Evolutionary conservation across 2,329 filamentous ascomycete species (phyloP), one percentile per base, ranked within the genome.

Genomic region (Pyricularia grisea): DNA sequence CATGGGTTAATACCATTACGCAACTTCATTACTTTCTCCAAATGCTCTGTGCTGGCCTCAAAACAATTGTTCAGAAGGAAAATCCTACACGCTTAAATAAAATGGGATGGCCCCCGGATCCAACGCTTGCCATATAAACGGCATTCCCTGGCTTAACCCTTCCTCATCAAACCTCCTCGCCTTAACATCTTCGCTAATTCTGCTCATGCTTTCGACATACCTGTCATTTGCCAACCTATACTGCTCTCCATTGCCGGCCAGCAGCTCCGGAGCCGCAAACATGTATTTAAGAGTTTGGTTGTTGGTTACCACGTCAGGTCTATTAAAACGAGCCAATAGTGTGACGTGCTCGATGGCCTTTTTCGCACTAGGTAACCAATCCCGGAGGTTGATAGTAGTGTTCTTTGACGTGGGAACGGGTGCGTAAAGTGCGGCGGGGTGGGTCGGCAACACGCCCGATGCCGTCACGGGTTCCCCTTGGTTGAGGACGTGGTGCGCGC

Each of bases 121-220:
- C 60, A 74, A 55, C 17, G 69, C 72, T 68, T 71, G 71, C 73
- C 77, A 84, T 1, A 84, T 65, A 70, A 83, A 83, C 7, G 82
- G 82, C 81, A 83, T 83, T 1, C 81, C 81, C 70, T 79, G 76
- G 71, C 77, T 78, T 64, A 84, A 75, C 0, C 82, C 83, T 5
- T 80, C 65, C 3, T 69, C 69, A 70, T 81, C 81, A 73, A 85
- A 84, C 0, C 27, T 70, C n/a, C 80, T 77, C 6, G 69, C 74
- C n/a, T 74, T 74, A 11, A 84, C 74, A 30, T 74, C 71, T 3
- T 73, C 68, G 72, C 81, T 83, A 61, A 82, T 77, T 3, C 63
- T 70, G 68, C 74, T 65, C 80, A 84, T 82, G 23, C 72, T 70
- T 12, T 55, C 68, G 72, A 75, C 75, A 71, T 82, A 84, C 4